Evolutionary conservation across 371 early-diverging fungal species (phyloP).

Genomic region (Mortierella sp.): DNA sequence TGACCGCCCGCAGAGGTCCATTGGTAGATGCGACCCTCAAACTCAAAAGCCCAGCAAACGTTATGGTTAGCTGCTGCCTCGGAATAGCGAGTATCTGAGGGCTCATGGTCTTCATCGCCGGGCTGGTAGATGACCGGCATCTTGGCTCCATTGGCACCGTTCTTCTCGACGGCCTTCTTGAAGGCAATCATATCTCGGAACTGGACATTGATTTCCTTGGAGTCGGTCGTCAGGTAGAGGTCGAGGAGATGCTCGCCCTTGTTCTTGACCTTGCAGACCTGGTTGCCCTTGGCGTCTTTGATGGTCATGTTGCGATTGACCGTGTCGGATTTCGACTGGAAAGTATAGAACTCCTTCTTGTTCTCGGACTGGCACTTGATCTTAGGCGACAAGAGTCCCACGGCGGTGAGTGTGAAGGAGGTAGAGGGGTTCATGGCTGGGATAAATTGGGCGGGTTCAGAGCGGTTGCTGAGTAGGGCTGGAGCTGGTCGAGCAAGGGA

Average conservation of each 20-base stretch:
- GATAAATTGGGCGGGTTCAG: constrained; percentile 24
- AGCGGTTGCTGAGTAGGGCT: constrained; percentile 30
- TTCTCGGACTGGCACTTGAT: constrained; percentile 53
- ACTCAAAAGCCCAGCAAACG: constrained; percentile 56
- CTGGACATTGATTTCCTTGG: constrained; percentile 56
- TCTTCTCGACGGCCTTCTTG: constrained; percentile 58
- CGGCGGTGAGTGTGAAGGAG: constrained; percentile 38
- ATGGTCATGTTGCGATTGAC: constrained; percentile 44
- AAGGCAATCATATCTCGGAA: constrained; percentile 59
- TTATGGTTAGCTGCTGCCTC: neutral
- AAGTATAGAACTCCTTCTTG: constrained; percentile 51
- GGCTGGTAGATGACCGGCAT: constrained; percentile 16
- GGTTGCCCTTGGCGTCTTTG: constrained; percentile 43
- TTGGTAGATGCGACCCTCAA: constrained; percentile 54
- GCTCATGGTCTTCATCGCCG: constrained; percentile 48
- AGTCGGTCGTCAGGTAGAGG: constrained; percentile 53
- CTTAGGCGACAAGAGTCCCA: constrained; percentile 48
- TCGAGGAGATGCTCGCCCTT: constrained; percentile 57
- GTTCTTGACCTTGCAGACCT: constrained; percentile 56
- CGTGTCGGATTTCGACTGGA: constrained; percentile 52
- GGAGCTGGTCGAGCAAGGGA: constrained; percentile 24
- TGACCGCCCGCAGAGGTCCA: constrained; percentile 46
- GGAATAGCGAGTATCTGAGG: constrained; percentile 20
- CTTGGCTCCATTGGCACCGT: constrained; percentile 14
- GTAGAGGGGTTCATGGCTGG: constrained; percentile 41